A percentile compares a stretch with the other conserved stretches of the same genome.
Conservation (phyloP, 768 basidiomycete genomes). For the Xerocomellus intermedius region DNA sequence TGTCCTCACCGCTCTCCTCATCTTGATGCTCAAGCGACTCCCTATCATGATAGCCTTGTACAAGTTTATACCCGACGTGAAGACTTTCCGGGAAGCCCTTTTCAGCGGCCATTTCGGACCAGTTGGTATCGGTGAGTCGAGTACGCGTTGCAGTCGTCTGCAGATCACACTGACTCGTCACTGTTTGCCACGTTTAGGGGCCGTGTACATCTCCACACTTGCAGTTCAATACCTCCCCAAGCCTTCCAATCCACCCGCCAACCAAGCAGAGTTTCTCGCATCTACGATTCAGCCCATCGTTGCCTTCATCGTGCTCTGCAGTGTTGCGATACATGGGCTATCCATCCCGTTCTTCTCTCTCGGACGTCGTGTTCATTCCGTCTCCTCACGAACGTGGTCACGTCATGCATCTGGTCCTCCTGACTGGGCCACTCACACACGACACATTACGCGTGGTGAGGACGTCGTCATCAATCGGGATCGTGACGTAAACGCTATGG, state of each 20-base stretch:
- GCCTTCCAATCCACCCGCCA: conserved; percentile 43
- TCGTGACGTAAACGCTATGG: conserved; percentile 44
- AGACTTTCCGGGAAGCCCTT: conserved; percentile 88
- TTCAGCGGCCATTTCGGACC: conserved; percentile 97
- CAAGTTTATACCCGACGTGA: conserved; percentile 94
- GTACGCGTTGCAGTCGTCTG: not conserved
- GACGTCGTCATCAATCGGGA: conserved; percentile 89
- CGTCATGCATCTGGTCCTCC: conserved; percentile 71
- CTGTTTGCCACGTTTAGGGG: conserved; percentile 45
- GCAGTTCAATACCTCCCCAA: conserved; percentile 61
- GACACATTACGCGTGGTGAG: conserved; percentile 65
- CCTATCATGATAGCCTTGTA: conserved; percentile 84
- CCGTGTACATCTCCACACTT: conserved; percentile 89
- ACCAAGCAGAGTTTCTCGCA: conserved; percentile 64
- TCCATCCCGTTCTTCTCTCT: conserved; percentile 96
- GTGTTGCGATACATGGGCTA: conserved; percentile 83
- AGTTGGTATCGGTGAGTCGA: conserved; percentile 63
- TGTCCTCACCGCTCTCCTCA: conserved; percentile 74
- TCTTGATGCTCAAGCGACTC: conserved; percentile 80
- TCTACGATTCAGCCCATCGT: conserved; percentile 89
- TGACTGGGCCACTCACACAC: conserved; percentile 82
- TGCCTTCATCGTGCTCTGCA: conserved; percentile 91
- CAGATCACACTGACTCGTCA: conserved; percentile 1
- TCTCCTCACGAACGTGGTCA: conserved; percentile 83
- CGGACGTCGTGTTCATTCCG: conserved; percentile 82